Percentiles rank a stretch among this genome's conserved stretches.
phyloP scores from a whole-genome alignment of 345 rosid species.

The Limnanthes douglasii region DNA sequence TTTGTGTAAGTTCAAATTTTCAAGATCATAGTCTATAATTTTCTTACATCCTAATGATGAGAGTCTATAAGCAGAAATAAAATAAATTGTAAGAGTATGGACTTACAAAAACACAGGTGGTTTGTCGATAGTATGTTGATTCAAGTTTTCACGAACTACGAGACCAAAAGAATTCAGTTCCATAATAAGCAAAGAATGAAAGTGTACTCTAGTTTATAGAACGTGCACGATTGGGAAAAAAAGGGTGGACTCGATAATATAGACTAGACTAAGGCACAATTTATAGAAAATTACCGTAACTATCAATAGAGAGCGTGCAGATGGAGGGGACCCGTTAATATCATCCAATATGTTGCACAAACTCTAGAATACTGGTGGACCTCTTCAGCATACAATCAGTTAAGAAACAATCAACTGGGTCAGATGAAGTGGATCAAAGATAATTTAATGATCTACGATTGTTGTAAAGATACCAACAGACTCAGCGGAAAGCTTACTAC shows the following conservation, averaged over 20 bases:
- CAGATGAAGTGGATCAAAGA: constrained; percentile 36
- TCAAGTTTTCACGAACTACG: constrained; percentile 22
- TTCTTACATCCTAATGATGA: too few species aligned
- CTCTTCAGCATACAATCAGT: constrained; percentile 21
- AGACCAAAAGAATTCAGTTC: constrained; percentile 22
- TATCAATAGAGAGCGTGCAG: constrained; percentile 41
- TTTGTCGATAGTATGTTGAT: constrained; percentile 23
- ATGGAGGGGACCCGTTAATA: constrained; percentile 33
- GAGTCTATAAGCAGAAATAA: too few species aligned
- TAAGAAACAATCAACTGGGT: constrained; percentile 18
- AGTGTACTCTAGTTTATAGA: constrained; percentile 32
- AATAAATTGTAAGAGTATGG: too few species aligned
- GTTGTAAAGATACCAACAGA: constrained; percentile 33
- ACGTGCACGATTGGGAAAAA: constrained; percentile 49
- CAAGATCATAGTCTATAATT: too few species aligned
- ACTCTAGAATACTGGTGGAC: constrained; percentile 36
- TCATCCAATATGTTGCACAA: constrained; percentile 19
- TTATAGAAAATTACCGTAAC: constrained; percentile 17
- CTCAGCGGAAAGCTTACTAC: constrained; percentile 35
- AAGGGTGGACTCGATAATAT: constrained; percentile 38
- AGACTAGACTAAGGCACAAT: constrained; percentile 31
- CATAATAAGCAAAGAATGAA: constrained; percentile 46
- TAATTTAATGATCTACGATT: constrained; percentile 43
- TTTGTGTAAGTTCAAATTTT: constrained; percentile 25
- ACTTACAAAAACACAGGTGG: too few species aligned